Base-by-base conservation (phyloP, 140 eudicot species). In the Oenanthe javanica region DNA sequence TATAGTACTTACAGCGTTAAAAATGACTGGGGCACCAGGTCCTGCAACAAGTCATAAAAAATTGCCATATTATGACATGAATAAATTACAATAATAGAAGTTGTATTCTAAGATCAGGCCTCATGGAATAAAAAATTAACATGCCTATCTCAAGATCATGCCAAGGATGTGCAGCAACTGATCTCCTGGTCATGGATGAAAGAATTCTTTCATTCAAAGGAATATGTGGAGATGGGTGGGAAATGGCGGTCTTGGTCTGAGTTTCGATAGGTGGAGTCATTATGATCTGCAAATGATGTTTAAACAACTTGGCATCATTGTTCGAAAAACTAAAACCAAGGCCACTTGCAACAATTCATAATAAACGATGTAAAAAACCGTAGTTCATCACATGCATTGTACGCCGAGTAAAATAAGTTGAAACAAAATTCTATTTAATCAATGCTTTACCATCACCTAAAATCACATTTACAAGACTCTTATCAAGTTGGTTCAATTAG, bases 91-190 rank as follows among this genome's bases (percentile, higher is more conserved):
- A 69, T 9, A 67, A 23, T 11, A 4, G 45, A n/a, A 5, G 10
- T 7, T 72, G 12, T 7, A 42, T 57, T 77, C 6, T 25, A 67
- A 23, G 70, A 79, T 38, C 36, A 52, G 55, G 66, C 40, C 71
- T 25, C 71, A 43, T 51, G 2, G 8, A 1, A 15, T 13, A 72
- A 31, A 18, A 25, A 77, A 5, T 64, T 67, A 38, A 57, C 13
- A 31, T 87, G 86, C 93, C 93, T 57, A 89, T 89, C 79, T 89
- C 91, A 43, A 89, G 91, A 89, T 89, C 93, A 80, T 89, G 93
- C 93, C 93, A 89, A 38, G 93, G 93, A 64, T 89, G 93, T 70
- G 93, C 88, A 85, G 93, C 93, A 78, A 85, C 91, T 72, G 93
- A 89, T 76, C 89, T 85, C 83, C 91, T 88, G 49, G 84, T 85